Conservation (phyloP, 306 rosid species). For the Carpinus viminea region DNA sequence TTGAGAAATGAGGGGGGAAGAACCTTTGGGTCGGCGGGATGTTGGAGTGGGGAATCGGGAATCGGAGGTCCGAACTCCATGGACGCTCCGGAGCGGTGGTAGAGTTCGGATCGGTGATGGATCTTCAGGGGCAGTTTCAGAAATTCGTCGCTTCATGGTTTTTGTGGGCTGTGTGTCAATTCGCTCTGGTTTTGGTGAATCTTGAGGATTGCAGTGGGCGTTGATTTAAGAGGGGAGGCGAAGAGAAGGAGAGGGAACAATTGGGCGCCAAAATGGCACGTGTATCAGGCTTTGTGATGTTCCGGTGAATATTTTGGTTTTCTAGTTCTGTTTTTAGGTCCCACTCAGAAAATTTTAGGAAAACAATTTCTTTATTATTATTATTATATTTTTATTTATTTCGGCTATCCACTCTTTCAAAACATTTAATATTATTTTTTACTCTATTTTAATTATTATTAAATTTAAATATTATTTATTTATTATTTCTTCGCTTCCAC, state of each 20-base stretch:
- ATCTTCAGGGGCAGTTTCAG: conserved; percentile 19
- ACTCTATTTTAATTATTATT: no score
- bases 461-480: no score
- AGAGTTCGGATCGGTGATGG: conserved; percentile 13
- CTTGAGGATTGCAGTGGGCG: not conserved
- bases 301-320: no score
- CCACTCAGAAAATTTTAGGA: no score
- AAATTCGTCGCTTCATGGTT: conserved; percentile 42
- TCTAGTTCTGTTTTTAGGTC: no score
- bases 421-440: no score
- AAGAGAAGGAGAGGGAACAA: not conserved
- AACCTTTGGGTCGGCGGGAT: conserved; percentile 25
- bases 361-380: no score
- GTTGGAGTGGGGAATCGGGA: conserved; percentile 12
- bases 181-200: no score
- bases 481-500: no score
- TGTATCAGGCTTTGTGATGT: not conserved
- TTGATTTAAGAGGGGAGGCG: not conserved
- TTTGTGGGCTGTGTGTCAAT: not conserved
- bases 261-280: conserved; percentile 47
- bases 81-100: conserved; percentile 11
- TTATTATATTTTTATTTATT: no score
- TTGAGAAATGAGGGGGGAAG: not conserved
- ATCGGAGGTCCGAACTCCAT: conserved; percentile 22
- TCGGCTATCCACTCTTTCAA: no score